Evolutionary conservation across 306 rosid genomes (phyloP).

Genomic region (Crataegus laevigata): DNA sequence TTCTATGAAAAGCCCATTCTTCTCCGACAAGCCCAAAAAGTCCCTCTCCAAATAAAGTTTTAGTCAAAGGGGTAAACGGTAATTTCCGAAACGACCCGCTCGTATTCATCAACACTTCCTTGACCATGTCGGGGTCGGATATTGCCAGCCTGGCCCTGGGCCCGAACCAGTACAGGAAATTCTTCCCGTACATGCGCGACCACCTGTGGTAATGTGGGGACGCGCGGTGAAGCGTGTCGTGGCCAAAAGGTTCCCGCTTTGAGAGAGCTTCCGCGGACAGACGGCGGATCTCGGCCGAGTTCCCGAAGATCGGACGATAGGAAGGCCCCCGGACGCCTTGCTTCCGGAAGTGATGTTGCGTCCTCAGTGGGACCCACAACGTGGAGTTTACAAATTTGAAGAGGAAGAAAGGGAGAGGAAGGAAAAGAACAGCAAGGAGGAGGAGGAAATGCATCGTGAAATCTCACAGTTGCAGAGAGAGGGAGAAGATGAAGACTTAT

Average conservation of each 20-base stretch:
- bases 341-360: slow-evolving; percentile 34
- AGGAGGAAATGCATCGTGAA: slow-evolving; percentile 21
- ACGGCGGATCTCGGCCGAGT: slow-evolving; percentile 44
- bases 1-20: too few relatives aligned
- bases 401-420: slow-evolving; percentile 2
- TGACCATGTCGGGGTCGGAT: slow-evolving; percentile 55
- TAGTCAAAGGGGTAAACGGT: slow-evolving; percentile 33
- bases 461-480: neutral
- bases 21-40: slow-evolving; percentile 23
- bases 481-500: neutral
- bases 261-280: slow-evolving; percentile 34
- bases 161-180: slow-evolving; percentile 67
- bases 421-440: neutral
- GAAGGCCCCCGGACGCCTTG: slow-evolving; percentile 61
- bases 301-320: slow-evolving; percentile 54
- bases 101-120: slow-evolving; percentile 45
- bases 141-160: slow-evolving; percentile 46
- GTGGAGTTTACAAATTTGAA: slow-evolving; percentile 26
- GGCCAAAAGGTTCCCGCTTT: slow-evolving; percentile 22
- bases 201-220: slow-evolving; percentile 51
- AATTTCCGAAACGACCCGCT: slow-evolving; percentile 25
- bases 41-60: slow-evolving; percentile 53
- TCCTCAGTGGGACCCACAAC: slow-evolving; percentile 49
- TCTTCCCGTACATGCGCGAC: slow-evolving; percentile 54
- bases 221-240: slow-evolving; percentile 33